Evolutionary conservation across 305 asterid species (phyloP).

Genomic region (Lippia alba): DNA sequence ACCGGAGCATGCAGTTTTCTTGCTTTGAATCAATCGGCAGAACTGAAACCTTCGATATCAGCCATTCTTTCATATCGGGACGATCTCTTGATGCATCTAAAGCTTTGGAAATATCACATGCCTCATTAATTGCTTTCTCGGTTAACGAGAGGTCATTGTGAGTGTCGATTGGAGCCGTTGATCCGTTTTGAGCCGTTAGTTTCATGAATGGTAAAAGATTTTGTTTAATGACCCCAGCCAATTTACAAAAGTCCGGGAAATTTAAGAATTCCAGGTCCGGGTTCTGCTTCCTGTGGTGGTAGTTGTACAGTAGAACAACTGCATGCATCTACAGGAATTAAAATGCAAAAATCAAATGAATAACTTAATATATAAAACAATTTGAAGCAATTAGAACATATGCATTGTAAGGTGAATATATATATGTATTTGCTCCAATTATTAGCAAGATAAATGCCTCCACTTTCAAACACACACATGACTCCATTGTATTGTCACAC

Average conservation of each 20-base stretch:
- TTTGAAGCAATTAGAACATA: conserved; percentile 11
- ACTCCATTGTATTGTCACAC: too few species aligned
- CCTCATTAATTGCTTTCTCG: conserved; percentile 68
- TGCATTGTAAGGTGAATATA: not conserved
- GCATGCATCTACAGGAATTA: conserved; percentile 65
- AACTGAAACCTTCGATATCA: conserved; percentile 60
- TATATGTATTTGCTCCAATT: not conserved
- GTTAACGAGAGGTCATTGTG: conserved; percentile 55
- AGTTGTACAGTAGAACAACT: conserved; percentile 84
- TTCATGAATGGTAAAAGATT: conserved; percentile 59
- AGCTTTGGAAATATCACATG: conserved; percentile 60
- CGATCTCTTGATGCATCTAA: conserved; percentile 52
- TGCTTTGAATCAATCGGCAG: conserved; percentile 61
- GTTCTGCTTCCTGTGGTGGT: conserved; percentile 68
- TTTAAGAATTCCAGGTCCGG: conserved; percentile 49
- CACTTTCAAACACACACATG: too few species aligned
- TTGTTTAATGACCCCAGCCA: conserved; percentile 60
- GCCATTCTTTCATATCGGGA: conserved; percentile 56
- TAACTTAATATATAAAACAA: too few species aligned
- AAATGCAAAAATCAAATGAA: conserved; percentile 5
- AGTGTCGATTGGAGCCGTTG: conserved; percentile 29
- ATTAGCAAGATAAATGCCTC: not conserved
- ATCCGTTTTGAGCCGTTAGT: conserved; percentile 28
- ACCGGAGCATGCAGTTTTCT: conserved; percentile 55
- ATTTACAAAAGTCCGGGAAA: conserved; percentile 53